These are phyloP conservation scores for Populus tremula DNA, from an alignment of 345 rosid genomes.

Conservation along the genomic window DNA sequence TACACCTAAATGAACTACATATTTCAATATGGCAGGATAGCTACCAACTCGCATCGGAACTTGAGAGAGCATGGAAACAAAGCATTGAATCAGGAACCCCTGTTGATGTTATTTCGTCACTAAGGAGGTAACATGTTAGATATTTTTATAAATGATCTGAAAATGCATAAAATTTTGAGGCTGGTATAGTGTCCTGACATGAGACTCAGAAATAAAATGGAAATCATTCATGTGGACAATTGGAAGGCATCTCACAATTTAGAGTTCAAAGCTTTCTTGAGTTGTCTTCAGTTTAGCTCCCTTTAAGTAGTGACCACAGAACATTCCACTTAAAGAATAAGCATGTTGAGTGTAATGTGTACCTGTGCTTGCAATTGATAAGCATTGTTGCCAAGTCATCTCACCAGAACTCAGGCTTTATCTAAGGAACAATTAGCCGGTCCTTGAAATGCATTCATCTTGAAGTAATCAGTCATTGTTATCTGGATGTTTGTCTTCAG, in stretches of 20 bases:
- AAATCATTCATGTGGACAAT: neutral
- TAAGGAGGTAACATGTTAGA: slow-evolving; percentile 49
- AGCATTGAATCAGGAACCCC: slow-evolving; percentile 52
- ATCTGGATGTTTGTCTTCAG: neutral
- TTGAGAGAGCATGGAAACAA: slow-evolving; percentile 66
- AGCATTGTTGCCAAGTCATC: neutral
- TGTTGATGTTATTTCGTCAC: slow-evolving; percentile 62
- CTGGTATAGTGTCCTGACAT: neutral
- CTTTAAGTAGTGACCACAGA: neutral
- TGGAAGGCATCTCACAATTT: neutral
- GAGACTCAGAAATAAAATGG: neutral
- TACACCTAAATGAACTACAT: neutral
- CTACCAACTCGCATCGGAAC: slow-evolving; percentile 78
- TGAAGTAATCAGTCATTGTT: neutral
- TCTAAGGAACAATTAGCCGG: neutral
- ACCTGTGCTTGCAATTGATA: neutral
- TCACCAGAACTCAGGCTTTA: neutral
- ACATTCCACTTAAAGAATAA: neutral
- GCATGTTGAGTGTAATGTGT: neutral
- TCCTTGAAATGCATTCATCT: neutral
- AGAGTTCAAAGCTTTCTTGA: neutral
- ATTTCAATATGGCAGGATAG: slow-evolving; percentile 57
- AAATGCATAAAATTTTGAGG: neutral
- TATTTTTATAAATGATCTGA: neutral
- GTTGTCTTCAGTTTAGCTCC: neutral